Conservation (phyloP, 495 filamentous ascomycete species). For the Penicillium manginii region DNA sequence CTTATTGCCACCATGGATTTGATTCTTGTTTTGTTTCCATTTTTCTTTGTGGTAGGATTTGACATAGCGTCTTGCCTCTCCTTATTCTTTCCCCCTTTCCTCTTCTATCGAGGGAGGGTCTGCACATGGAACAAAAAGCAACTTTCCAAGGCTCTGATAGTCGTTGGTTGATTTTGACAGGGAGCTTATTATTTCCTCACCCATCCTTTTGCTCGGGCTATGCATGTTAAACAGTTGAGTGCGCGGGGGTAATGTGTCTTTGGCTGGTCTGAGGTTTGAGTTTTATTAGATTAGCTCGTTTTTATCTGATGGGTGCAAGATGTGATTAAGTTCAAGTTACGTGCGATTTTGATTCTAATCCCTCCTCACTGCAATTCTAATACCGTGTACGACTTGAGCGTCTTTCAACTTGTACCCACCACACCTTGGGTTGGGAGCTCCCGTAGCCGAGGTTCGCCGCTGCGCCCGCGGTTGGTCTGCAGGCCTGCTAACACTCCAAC, state of each 20-base stretch:
- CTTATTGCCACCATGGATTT: constrained; percentile 21
- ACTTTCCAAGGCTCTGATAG: background rate
- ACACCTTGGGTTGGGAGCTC: background rate
- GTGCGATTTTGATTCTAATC: background rate
- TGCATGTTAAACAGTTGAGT: background rate
- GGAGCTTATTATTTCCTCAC: background rate
- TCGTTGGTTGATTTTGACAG: background rate
- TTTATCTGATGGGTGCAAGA: constrained; percentile 17
- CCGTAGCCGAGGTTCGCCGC: constrained; percentile 14
- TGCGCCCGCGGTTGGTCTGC: background rate
- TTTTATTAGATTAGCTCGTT: constrained; percentile 18
- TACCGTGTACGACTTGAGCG: background rate
- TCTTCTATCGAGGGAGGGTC: background rate
- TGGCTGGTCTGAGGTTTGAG: constrained; percentile 1
- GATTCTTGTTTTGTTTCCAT: constrained; percentile 17
- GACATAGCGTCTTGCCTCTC: constrained; percentile 8
- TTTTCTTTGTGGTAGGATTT: constrained; percentile 7
- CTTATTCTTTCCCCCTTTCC: background rate
- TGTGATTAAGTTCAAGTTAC: constrained; percentile 12
- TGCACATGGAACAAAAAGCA: constrained; percentile 1
- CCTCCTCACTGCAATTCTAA: background rate
- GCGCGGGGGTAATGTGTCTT: constrained; percentile 14
- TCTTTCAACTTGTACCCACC: background rate
- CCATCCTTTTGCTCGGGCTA: background rate
- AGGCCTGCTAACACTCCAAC: background rate